A percentile compares a stretch with the other conserved stretches of the same genome.
These are phyloP conservation scores for Geosmithia putterillii DNA, from an alignment of 2,329 filamentous ascomycete species.

Conservation along the genomic window DNA sequence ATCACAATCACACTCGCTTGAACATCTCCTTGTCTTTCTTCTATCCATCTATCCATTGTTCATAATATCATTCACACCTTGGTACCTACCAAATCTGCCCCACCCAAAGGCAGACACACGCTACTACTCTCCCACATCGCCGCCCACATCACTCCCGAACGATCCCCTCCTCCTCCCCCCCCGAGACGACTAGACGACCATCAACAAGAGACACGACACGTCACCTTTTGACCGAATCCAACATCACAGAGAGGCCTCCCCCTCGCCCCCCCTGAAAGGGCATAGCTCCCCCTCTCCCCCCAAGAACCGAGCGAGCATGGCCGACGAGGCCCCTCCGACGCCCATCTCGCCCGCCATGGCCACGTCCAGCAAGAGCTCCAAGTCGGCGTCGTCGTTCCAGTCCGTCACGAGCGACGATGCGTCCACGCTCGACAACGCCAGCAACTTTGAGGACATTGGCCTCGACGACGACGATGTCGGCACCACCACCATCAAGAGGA, in stretches of 20 bases:
- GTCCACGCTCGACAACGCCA: constrained; percentile 56
- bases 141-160: neutral
- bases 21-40: neutral
- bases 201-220: too few relatives aligned
- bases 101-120: neutral
- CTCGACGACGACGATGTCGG: constrained; percentile 47
- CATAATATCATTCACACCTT: neutral
- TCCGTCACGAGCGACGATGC: constrained; percentile 68
- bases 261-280: neutral
- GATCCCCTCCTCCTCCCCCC: too few relatives aligned
- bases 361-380: constrained; percentile 72
- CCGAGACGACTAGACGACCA: too few relatives aligned
- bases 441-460: constrained; percentile 88
- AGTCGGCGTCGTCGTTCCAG: constrained; percentile 69
- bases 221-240: too few relatives aligned
- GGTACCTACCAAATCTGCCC: neutral
- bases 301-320: neutral
- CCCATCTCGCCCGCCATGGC: constrained; percentile 43
- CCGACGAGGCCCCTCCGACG: constrained; percentile 13
- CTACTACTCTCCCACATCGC: neutral
- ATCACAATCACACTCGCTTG: neutral
- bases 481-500: constrained; percentile 34
- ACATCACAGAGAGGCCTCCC: neutral
- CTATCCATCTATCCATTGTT: neutral
- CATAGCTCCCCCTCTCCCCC: neutral